Evolutionary conservation across 192 early-diverging fungal species (phyloP), one percentile per base, ranked within the genome.

Genomic region (Umbelopsis sp.): DNA sequence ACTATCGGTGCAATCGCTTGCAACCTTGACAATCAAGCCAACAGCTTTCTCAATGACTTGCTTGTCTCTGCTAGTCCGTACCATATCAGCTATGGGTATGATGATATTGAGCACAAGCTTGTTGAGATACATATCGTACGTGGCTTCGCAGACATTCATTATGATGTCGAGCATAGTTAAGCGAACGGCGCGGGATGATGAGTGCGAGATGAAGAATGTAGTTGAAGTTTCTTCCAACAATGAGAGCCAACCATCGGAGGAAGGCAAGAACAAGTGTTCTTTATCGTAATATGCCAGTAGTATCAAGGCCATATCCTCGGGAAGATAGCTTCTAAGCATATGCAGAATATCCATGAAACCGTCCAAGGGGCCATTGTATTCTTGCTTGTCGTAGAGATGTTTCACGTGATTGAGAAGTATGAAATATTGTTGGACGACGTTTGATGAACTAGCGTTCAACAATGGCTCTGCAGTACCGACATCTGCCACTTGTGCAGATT

Each of bases 211-310:
- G 9, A 78, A 79, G 23, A 84, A 88, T 12, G 79, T 73, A n/a
- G 76, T 69, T 11, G 78, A 64, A 9, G 86, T 69, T 22, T 80
- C 74, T 23, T 70, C 68, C 11, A 88, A 73, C 30, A 82, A 71
- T 22, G 75, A 74, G 23, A 88, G 61, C 86, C 86, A 88, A 53
- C 81, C 74, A 10, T 77, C 78, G 23, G 84, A 81, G 49, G 85
- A 88, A 51, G 86, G 86, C 47, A 82, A 76, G 35, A 88, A 76
- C 4, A 75, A 48, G 49, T 88, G 81, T 68, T 88, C 86, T 2
- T 64, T 66, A 13, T 81, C 71, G 52, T 88, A 88, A 58, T 88
- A 86, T 4, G 76, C 73, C 22, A 88, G 69, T 20, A 88, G 66
- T 47, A 81, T 67, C 20, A 78, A 22, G 15, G 82, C 77, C 12